Evolutionary conservation across 164 flowering plant species (phyloP), one percentile per base, ranked within the genome.

Genomic region (Malania oleifera): DNA sequence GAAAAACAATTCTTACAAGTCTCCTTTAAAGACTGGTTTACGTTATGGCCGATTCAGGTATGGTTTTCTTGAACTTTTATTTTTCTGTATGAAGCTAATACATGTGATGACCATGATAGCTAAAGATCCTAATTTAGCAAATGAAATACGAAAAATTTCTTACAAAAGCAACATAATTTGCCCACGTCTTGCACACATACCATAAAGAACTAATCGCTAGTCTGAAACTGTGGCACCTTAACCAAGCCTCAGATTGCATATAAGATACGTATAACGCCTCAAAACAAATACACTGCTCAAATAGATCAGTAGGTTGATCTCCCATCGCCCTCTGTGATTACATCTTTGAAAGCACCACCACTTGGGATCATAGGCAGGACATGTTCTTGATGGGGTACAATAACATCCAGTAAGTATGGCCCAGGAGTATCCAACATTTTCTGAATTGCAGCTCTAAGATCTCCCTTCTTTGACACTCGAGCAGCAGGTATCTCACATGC

Each of bases 361-460:
- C 82, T 77, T 0, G 88, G 88, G 57, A 85, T 80, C 86, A 85
- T 85, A 11, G 91, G 91, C 47, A 83, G 60, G 19, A 85, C 91
- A 57, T 85, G 88, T 54, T 85, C 91, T 67, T 83, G 88, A 69
- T 83, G 91, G 2, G 91, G 86, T 7, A 85, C 86, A 44, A 83
- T 80, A 29, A 85, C 88, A 62, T 85, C 91, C 66, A 85, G 49
- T 29, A 85, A 52, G 65, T 83, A 85, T 0, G 89, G 89, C 2
- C 88, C 91, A 0, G 86, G 84, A 8, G 91, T 83, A 17, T 79
- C 83, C 75, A 85, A 52, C 91, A 85, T 85, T 47, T 65, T 80
- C 65, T 64, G 69, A 40, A 85, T 81, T 31, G 84, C 91, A 7
- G 59, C 80, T 66, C 78, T 67, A 24, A 85, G 67, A 25, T 83